Base-by-base conservation (phyloP, 2,329 filamentous ascomycete genomes). In the Fusarium beomiforme region DNA sequence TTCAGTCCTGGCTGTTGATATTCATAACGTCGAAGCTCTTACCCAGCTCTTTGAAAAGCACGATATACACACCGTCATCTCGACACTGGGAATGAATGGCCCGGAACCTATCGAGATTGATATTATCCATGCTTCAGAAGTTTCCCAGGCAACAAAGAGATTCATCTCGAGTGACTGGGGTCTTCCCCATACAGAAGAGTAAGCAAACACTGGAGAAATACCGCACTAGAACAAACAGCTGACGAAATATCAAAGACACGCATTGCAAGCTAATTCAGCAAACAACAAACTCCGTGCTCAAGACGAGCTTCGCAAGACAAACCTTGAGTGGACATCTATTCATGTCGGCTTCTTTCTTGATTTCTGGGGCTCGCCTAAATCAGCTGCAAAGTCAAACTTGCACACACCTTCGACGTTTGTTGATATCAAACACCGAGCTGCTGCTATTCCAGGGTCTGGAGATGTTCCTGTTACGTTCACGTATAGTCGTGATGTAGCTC, bases 331-430 rank as follows among this genome's bases (percentile, higher is more conserved):
- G 61, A 64, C 61, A 0, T 36, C 61, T 2, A 14, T 63, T 2
- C 61, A 64, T 16, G 46, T 55, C 14, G 61, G 61, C 23, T 64
- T 64, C 46, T 64, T 64, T 16, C n/a, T 63, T 19, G 58, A 64
- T 21, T 62, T 63, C 26, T 64, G 60, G 60, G 61, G 61, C 13
- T 63, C 61, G 1, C 6, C 47, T 7, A 51, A 24, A n/a, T 39
- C 58, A 12, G 14, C 13, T 4, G 24, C n/a, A 0, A 64, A 47
- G 2, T 55, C 61, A 6, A 51, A 55, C n/a, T 7, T 64, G 0
- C 61, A 37, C 2, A 44, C 41, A 4, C 26, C 58, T 4, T 42
- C 61, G 23, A 64, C 46, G 0, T 64, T 55, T 24, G 8, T 64
- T 1, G 58, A 64, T n/a, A 64, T 54, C 8, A 19, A 50, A 3